Conservation (phyloP, 495 filamentous ascomycete genomes). For the Pseudomonodictys pantanalensis region DNA sequence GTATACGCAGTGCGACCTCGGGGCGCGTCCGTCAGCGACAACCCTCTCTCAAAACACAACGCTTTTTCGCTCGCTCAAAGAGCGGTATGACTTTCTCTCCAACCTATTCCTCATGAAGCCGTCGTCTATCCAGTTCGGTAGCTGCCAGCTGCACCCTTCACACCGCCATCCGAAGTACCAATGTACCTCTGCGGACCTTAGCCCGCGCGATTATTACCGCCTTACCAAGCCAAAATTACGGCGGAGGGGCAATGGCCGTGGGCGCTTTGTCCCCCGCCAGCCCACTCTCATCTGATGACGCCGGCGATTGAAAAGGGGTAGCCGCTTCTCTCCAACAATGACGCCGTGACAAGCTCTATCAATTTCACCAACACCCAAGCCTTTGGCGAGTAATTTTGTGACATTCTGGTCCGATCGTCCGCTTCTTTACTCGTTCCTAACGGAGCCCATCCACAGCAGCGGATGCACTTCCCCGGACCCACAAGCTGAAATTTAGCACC, state of each 20-base stretch:
- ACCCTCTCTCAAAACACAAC: too few relatives aligned
- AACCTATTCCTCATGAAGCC: conserved; percentile 20
- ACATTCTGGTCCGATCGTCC: conserved; percentile 20
- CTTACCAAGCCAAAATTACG: not conserved
- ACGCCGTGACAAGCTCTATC: not conserved
- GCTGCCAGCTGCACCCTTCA: conserved; percentile 19
- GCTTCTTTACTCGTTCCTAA: conserved; percentile 31
- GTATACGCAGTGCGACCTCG: not conserved
- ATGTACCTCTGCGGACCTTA: conserved; percentile 4
- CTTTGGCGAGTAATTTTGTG: conserved; percentile 17
- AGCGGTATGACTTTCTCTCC: conserved; percentile 28
- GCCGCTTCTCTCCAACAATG: not conserved
- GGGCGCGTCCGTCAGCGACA: conserved; percentile 10
- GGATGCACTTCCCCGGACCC: conserved; percentile 36
- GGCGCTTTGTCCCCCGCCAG: conserved; percentile 12
- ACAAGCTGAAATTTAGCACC: conserved; percentile 18
- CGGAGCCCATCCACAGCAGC: conserved; percentile 15
- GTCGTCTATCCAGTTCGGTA: conserved; percentile 18
- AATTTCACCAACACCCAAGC: not conserved
- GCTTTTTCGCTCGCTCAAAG: too few relatives aligned
- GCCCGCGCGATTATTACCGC: conserved; percentile 12
- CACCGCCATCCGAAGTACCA: conserved; percentile 11
- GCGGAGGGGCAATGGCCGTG: too few relatives aligned
- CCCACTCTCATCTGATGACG: conserved; percentile 17
- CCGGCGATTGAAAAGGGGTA: conserved; percentile 15